A percentile compares a stretch with the other conserved stretches of the same genome.
Evolutionary conservation across 2,329 filamentous ascomycete genomes (phyloP).

Genomic region (Immersiporthe knoxdaviesiana): DNA sequence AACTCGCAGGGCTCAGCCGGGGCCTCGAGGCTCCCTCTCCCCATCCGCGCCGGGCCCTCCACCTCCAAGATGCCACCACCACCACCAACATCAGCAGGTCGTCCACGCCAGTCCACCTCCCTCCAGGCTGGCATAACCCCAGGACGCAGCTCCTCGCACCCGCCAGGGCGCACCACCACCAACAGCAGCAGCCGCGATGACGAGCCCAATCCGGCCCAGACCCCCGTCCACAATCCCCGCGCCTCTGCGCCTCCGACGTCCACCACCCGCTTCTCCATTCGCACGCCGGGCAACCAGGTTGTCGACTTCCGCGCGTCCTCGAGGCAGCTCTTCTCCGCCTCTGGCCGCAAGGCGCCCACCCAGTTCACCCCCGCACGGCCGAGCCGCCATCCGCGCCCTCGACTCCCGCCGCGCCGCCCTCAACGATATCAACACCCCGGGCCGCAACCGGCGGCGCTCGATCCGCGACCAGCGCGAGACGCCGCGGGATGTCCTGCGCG

Average conservation of each 20-base stretch:
- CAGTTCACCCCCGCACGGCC: constrained; percentile 61
- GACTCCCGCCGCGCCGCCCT: constrained; percentile 62
- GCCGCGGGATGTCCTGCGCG: constrained; percentile 56
- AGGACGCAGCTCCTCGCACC: constrained; percentile 28
- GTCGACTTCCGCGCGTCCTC: constrained; percentile 41
- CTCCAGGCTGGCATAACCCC: constrained; percentile 15
- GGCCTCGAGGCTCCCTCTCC: constrained; percentile 25
- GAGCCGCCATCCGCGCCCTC: constrained; percentile 61
- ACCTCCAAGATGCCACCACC: constrained; percentile 22
- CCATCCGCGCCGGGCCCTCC: constrained; percentile 23
- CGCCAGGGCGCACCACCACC: constrained; percentile 3
- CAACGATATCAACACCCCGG: constrained; percentile 63
- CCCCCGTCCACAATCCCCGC: constrained; percentile 16
- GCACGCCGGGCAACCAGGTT: constrained; percentile 46
- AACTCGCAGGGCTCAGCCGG: constrained; percentile 23
- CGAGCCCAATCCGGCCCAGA: not conserved
- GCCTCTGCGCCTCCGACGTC: constrained; percentile 44
- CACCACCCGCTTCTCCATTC: constrained; percentile 42
- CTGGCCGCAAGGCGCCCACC: constrained; percentile 41
- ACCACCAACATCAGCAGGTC: constrained; percentile 14
- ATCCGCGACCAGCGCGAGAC: constrained; percentile 59
- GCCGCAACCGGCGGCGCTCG: constrained; percentile 61
- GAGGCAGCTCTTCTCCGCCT: constrained; percentile 49
- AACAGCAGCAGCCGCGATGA: not conserved
- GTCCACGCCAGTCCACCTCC: constrained; percentile 19